phyloP scores from a whole-genome alignment of 2,329 filamentous ascomycete genomes.

The Colletotrichum higginsianum region DNA sequence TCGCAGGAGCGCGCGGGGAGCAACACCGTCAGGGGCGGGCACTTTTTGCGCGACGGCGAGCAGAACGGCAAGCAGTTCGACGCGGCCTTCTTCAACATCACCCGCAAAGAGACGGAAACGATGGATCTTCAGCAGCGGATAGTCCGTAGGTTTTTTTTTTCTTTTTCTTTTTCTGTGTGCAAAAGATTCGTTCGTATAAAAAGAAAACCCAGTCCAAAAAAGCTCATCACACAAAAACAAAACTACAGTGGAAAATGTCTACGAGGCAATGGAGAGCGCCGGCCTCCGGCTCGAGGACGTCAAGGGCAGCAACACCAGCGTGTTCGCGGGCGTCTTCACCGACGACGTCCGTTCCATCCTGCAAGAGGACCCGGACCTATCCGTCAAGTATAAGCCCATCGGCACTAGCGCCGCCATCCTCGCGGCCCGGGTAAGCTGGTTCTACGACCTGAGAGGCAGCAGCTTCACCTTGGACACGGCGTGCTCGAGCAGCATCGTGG shows the following conservation, averaged over 20 bases:
- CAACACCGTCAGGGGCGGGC: slow-evolving; percentile 2
- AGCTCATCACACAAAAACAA: slow-evolving; percentile 43
- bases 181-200: no score
- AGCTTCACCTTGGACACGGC: slow-evolving; percentile 54
- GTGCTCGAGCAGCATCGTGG: slow-evolving; percentile 52
- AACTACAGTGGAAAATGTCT: slow-evolving; percentile 49
- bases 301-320: slow-evolving; percentile 56
- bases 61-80: slow-evolving; percentile 47
- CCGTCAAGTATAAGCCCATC: slow-evolving; percentile 50
- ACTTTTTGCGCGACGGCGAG: slow-evolving; percentile 40
- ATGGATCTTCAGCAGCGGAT: slow-evolving; percentile 4
- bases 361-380: slow-evolving; percentile 61
- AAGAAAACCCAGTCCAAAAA: background rate
- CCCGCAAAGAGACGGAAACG: slow-evolving; percentile 45
- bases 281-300: slow-evolving; percentile 52
- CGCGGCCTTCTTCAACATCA: slow-evolving; percentile 46
- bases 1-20: slow-evolving; percentile 63
- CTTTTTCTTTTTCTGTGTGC: no score
- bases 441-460: slow-evolving; percentile 48
- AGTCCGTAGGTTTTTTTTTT: background rate
- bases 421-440: slow-evolving; percentile 36
- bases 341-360: slow-evolving; percentile 45
- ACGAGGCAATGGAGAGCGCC: slow-evolving; percentile 50
- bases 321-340: slow-evolving; percentile 66
- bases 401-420: slow-evolving; percentile 47